Evolutionary conservation across 805 yeast species (phyloP).

Genomic region (Helenozyma rhizophorensis): DNA sequence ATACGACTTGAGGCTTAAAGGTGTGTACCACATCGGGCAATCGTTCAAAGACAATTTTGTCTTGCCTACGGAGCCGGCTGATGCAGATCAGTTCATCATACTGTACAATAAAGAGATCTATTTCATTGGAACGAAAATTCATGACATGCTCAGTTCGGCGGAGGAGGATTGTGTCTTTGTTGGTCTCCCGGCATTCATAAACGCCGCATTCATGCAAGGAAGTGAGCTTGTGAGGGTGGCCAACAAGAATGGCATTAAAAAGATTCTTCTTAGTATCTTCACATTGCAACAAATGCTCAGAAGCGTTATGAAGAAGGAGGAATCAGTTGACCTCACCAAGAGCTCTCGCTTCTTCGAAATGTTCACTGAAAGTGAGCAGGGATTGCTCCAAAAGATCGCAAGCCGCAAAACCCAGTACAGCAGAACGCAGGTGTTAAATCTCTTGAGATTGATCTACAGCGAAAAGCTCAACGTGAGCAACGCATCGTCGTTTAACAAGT

Average conservation of each 20-base stretch:
- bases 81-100: constrained; percentile 53
- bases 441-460: constrained; percentile 51
- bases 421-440: constrained; percentile 44
- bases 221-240: constrained; percentile 46
- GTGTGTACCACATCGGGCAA: constrained; percentile 47
- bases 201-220: constrained; percentile 48
- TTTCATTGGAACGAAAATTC: constrained; percentile 40
- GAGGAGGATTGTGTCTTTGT: constrained; percentile 29
- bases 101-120: constrained; percentile 47
- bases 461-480: constrained; percentile 38
- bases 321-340: constrained; percentile 48
- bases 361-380: constrained; percentile 47
- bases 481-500: constrained; percentile 33
- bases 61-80: constrained; percentile 54
- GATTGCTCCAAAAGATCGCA: constrained; percentile 37
- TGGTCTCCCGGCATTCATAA: constrained; percentile 52
- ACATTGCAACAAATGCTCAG: constrained; percentile 68
- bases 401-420: constrained; percentile 32
- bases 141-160: constrained; percentile 25
- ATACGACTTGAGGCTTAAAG: constrained; percentile 52
- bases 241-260: constrained; percentile 56
- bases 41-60: constrained; percentile 48
- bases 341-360: constrained; percentile 55
- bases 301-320: constrained; percentile 49
- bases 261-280: constrained; percentile 55